Evolutionary conservation across 164 flowering plant genomes (phyloP), one percentile per base, ranked within the genome.

Genomic region (Paratinospora sagittata): DNA sequence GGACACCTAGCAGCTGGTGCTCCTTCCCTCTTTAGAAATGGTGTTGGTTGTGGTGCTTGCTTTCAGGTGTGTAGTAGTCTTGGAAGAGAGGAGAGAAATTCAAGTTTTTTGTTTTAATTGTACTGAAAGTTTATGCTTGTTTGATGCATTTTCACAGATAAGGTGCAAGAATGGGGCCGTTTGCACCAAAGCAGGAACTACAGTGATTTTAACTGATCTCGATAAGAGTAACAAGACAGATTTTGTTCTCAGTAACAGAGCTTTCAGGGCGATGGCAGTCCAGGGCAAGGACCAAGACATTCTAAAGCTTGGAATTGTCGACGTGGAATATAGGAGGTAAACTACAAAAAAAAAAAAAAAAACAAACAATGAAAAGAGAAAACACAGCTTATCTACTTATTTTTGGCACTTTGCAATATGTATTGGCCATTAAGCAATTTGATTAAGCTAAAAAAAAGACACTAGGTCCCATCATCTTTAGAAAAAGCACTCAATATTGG

Each of bases 11-110:
- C 94, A 19, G 99, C 87, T 69, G 96, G 79, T 71, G 82, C 77
- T 73, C 72, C 94, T 73, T 78, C 86, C 12, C 78, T 90, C 30
- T 91, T 68, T 82, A 87, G 88, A 76, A 73, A 85, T 39, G 99
- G 99, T 26, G 88, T 90, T 81, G 96, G 94, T 16, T 95, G 97
- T 78, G 97, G 97, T 33, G 89, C 88, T 9, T 94, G 98, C 76
- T 88, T 87, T 81, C 90, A 89, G 88, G 97, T 89, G 19, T 3
- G 34, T 71, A 12, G 12, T 52, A 24, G 30, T n/a, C 6, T 0
- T 16, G 23, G n/a, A 10, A 27, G n/a, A 45, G 30, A 58, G 65
- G 13, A 11, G 19, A 55, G 47, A 43, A 55, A 17, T 19, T 21
- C 24, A 55, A 55, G 61, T 55, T 43, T 23, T 30, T 19, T 55